Percentiles rank a stretch among this genome's conserved stretches.
These are phyloP conservation scores for Phytophthora gonapodyides DNA, from an alignment of 352 stramenopile species.

Conservation along the genomic window DNA sequence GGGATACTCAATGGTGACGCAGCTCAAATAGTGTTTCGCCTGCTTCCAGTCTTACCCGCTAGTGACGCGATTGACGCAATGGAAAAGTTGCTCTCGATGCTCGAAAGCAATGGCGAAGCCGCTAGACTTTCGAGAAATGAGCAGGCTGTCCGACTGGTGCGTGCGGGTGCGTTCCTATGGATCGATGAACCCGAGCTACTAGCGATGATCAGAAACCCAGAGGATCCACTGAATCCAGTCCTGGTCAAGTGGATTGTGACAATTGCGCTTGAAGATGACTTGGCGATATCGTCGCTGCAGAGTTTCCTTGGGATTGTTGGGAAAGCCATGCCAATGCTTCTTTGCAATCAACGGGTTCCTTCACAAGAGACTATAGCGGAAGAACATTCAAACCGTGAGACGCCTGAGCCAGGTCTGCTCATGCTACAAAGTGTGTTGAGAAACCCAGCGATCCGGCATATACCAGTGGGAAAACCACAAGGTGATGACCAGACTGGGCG, in stretches of 20 bases:
- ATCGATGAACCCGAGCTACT: conserved; percentile 47
- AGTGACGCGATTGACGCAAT: conserved; percentile 38
- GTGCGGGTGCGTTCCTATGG: conserved; percentile 64
- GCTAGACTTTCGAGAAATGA: conserved; percentile 52
- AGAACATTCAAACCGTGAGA: not conserved
- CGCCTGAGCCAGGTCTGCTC: conserved; percentile 43
- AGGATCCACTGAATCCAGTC: conserved; percentile 37
- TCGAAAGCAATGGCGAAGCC: conserved; percentile 45
- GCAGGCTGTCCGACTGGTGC: conserved; percentile 51
- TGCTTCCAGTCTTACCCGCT: conserved; percentile 46
- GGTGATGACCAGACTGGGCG: conserved; percentile 51
- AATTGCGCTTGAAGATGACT: conserved; percentile 50
- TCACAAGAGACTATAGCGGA: not conserved
- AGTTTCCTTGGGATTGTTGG: conserved; percentile 60
- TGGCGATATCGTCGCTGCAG: conserved; percentile 54
- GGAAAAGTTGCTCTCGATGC: conserved; percentile 47
- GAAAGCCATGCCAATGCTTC: conserved; percentile 52
- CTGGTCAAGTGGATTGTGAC: conserved; percentile 49
- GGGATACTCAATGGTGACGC: conserved; percentile 68
- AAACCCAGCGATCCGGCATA: conserved; percentile 51
- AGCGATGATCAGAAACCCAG: conserved; percentile 33
- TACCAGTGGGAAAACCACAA: conserved; percentile 59
- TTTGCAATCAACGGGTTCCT: conserved; percentile 34
- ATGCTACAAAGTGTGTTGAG: conserved; percentile 53
- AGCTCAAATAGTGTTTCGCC: conserved; percentile 52